phyloP scores from a whole-genome alignment of 768 basidiomycete genomes.

The Boletus huronensis region DNA sequence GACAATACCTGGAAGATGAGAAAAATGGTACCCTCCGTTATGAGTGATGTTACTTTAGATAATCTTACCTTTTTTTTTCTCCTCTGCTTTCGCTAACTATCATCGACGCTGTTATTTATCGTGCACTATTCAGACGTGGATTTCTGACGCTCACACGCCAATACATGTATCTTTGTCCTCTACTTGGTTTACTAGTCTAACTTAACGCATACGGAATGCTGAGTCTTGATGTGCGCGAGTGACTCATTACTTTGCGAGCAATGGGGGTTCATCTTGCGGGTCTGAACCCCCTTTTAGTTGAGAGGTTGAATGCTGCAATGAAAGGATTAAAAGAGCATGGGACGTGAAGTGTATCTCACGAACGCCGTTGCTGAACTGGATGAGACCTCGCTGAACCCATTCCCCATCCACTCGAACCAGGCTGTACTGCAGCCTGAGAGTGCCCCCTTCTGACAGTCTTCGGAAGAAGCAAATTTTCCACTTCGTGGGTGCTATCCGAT shows the following conservation, averaged over 20 bases:
- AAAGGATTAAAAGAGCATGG: neutral
- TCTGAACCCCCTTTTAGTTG: slow-evolving; percentile 45
- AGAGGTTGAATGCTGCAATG: slow-evolving; percentile 42
- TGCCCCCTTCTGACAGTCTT: slow-evolving; percentile 19
- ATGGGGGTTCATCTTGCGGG: slow-evolving; percentile 34
- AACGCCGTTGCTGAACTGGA: slow-evolving; percentile 27
- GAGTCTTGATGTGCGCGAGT: neutral
- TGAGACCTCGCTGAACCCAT: slow-evolving; percentile 24
- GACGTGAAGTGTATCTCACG: slow-evolving; percentile 4
- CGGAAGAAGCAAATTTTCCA: slow-evolving; percentile 59
- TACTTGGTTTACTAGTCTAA: slow-evolving; percentile 15
- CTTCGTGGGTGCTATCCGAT: slow-evolving; percentile 68
- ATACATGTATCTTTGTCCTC: slow-evolving; percentile 25
- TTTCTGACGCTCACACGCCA: slow-evolving; percentile 3
- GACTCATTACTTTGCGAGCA: neutral
- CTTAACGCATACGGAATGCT: slow-evolving; percentile 9
- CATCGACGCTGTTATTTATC: slow-evolving; percentile 11
- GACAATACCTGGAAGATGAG: slow-evolving; percentile 82
- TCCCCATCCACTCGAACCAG: slow-evolving; percentile 37
- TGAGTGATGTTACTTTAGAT: slow-evolving; percentile 22
- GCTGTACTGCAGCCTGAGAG: slow-evolving; percentile 13
- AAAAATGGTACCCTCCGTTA: slow-evolving; percentile 61
- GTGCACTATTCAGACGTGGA: slow-evolving; percentile 6
- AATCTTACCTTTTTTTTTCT: neutral
- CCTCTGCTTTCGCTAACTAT: slow-evolving; percentile 8